These are phyloP conservation scores for Marasmius sp. DNA, from an alignment of 1,284 basidiomycete genomes.

Conservation along the genomic window DNA sequence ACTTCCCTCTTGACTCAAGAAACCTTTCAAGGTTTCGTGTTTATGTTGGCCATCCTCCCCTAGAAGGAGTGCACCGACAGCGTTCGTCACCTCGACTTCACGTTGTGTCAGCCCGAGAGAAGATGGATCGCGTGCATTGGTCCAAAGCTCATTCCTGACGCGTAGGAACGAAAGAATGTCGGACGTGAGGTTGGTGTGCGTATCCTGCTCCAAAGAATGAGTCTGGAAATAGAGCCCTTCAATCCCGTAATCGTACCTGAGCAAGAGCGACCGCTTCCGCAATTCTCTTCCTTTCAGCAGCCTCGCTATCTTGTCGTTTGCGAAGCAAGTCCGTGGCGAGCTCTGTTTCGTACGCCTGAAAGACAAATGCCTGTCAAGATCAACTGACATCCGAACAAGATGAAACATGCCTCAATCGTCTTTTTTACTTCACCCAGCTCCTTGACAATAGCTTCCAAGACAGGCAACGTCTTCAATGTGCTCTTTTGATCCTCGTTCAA, in stretches of 20 bases:
- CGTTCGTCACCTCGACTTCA: constrained; percentile 55
- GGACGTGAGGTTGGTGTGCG: constrained; percentile 38
- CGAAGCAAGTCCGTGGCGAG: constrained; percentile 51
- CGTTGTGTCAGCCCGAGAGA: constrained; percentile 45
- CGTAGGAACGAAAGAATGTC: constrained; percentile 66
- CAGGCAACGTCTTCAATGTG: constrained; percentile 66
- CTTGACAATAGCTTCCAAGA: constrained; percentile 73
- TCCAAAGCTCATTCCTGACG: constrained; percentile 57
- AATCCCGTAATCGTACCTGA: constrained; percentile 45
- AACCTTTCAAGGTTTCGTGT: constrained; percentile 47
- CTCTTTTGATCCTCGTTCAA: constrained; percentile 85
- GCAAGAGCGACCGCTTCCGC: constrained; percentile 55
- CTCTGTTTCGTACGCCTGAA: constrained; percentile 65
- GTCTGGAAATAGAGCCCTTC: not conserved
- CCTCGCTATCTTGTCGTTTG: constrained; percentile 55
- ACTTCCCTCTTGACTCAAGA: constrained; percentile 57
- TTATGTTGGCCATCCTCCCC: constrained; percentile 52
- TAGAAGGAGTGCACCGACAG: constrained; percentile 52
- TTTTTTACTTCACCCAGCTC: constrained; percentile 83
- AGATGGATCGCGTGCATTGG: constrained; percentile 43
- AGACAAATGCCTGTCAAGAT: not conserved
- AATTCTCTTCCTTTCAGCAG: constrained; percentile 52
- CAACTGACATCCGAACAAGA: not conserved
- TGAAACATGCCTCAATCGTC: constrained; percentile 65
- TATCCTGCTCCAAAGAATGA: constrained; percentile 31